Evolutionary conservation across 306 rosid genomes (phyloP).

Genomic region (Malus orientalis): DNA sequence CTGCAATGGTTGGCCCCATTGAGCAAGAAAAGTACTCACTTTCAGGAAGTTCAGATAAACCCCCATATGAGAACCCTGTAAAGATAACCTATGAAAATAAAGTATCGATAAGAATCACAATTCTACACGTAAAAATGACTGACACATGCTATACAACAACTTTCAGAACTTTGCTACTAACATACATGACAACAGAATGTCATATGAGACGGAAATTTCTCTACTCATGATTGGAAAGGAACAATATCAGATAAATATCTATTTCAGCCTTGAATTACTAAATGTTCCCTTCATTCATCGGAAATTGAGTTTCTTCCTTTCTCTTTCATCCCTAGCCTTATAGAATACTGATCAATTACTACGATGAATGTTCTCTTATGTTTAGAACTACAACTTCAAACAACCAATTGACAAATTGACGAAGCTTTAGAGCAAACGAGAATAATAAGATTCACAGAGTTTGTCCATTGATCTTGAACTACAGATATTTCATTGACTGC

Average conservation of each 20-base stretch:
- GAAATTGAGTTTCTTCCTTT: neutral
- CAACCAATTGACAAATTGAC: neutral
- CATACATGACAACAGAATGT: neutral
- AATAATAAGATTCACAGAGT: neutral
- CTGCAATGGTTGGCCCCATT: slow-evolving; percentile 93
- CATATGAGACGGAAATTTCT: neutral
- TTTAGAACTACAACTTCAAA: neutral
- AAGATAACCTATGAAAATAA: slow-evolving; percentile 68
- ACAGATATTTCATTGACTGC: slow-evolving; percentile 14
- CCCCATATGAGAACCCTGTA: slow-evolving; percentile 96
- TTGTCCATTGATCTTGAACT: neutral
- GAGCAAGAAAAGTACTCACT: slow-evolving; percentile 82
- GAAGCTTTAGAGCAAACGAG: neutral
- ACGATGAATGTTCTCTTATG: neutral
- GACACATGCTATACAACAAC: neutral
- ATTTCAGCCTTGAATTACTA: neutral
- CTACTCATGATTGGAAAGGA: neutral
- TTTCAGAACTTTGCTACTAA: neutral
- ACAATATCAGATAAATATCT: neutral
- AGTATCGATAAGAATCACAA: slow-evolving; percentile 21
- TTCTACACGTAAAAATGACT: neutral
- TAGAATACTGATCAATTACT: neutral
- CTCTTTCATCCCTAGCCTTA: neutral
- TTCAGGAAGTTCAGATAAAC: slow-evolving; percentile 87
- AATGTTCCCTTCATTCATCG: neutral